These are phyloP conservation scores for Pezicula carpinea DNA, from an alignment of 2,329 filamentous ascomycete genomes.

Conservation along the genomic window DNA sequence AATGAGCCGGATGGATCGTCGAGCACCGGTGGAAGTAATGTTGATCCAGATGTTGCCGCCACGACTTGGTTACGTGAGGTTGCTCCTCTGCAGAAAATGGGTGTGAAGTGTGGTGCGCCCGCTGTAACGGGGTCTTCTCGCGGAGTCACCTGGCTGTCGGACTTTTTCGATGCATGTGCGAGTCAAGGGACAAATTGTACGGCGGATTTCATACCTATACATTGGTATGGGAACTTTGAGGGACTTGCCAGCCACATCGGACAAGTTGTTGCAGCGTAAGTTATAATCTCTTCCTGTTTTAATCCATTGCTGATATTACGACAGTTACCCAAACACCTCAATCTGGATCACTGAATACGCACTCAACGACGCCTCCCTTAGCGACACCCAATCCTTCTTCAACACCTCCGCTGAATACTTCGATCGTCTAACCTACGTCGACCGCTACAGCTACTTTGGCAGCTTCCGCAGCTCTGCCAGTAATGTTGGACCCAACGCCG, in stretches of 20 bases:
- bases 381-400: conserved; percentile 59
- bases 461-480: conserved; percentile 65
- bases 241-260: conserved; percentile 32
- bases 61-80: conserved; percentile 67
- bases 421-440: conserved; percentile 57
- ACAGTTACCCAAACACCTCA: conserved; percentile 52
- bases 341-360: conserved; percentile 82
- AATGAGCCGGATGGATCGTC: conserved; percentile 69
- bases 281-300: not conserved
- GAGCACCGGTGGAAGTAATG: conserved; percentile 55
- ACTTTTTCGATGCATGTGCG: conserved; percentile 61
- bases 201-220: conserved; percentile 56
- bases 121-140: conserved; percentile 56
- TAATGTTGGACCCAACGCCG: conserved; percentile 69
- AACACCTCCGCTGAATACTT: conserved; percentile 63
- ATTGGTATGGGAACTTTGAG: conserved; percentile 57
- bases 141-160: conserved; percentile 61
- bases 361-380: conserved; percentile 48
- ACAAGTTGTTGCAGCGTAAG: conserved; percentile 24
- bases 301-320: conserved; percentile 1
- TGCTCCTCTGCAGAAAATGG: conserved; percentile 59
- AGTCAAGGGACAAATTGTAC: conserved; percentile 46
- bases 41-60: conserved; percentile 58
- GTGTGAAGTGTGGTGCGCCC: conserved; percentile 65
- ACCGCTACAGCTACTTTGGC: conserved; percentile 71